Base-by-base conservation (phyloP, 1,139 yeast genomes). In the Saccharomyces uvarum region DNA sequence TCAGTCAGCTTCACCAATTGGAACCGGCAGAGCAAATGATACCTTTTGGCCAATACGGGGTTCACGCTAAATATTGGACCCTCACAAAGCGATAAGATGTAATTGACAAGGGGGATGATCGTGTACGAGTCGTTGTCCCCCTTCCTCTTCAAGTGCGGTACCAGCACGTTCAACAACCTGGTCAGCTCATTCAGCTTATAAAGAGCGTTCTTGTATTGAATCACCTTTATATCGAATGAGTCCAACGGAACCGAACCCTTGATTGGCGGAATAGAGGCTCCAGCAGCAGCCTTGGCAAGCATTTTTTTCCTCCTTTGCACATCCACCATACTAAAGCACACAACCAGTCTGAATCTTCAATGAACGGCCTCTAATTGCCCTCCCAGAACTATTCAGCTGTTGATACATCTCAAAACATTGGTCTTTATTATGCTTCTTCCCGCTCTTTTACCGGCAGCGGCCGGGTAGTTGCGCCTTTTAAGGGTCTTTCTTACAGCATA, bases 201-300 rank as follows among this genome's bases (percentile, higher is more conserved):
- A 4, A 65, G 51, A 14, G 70, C 65, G 49, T 59, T 56, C 49
- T 61, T 59, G 53, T 61, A 68, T 49, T 67, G 70, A 8, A 69
- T 63, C 16, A 64, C 56, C 54, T 66, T 65, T 16, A 61, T 60
- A 48, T 67, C 71, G 48, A 53, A 61, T 2, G 59, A 49, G 53
- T 65, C 69, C 47, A 69, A 54, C 27, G 59, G 55, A 16, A 58
- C 55, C 1, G 67, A 57, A 9, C 60, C 63, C 42, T 53, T 57
- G 11, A 57, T 50, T 44, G 50, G 49, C 3, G 65, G 61, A 31
- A 56, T 51, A 2, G 67, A 56, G 9, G 63, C 64, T 28, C 54
- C 49, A 14, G 69, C 69, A 24, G 70, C 70, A 38, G 70, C 68
- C 53, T 61, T 65, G 9, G 68, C 66, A 48, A 61, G 57, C 69